Evolutionary conservation across 768 basidiomycete genomes (phyloP), one percentile per base, ranked within the genome.

Genomic region (Infundibulicybe gibba): DNA sequence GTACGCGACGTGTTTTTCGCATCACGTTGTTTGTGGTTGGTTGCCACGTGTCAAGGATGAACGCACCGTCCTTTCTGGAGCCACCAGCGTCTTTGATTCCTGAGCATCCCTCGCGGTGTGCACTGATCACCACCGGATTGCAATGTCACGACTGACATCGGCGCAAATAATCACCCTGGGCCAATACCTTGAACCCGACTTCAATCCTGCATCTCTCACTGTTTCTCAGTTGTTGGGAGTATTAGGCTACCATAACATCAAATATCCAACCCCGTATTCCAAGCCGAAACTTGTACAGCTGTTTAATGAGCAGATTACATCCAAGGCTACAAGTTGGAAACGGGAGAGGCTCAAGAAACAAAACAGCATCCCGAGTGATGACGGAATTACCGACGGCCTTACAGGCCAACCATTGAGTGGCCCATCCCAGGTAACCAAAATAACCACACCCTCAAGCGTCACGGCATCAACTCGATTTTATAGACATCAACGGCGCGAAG

Each of bases 211-310:
- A 1, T 66, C 76, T 2, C 76, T 93, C 45, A 93, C 90, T 1
- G 80, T 92, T 20, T 77, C 88, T n/a, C 88, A 92, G 58, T 72
- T 93, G 5, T 75, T 88, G 10, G 90, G 88, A 39, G 70, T 93
- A 30, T 73, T 93, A 47, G 79, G 80, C 35, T 85, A 81, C 59
- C 90, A 93, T 65, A 83, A 85, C 53, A 68, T 91, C 60, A 75
- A 72, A 38, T 89, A 83, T 64, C 85, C 88, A 6, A 75, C 80
- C 6, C 84, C 84, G 2, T 83, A 87, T 62, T 84, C 83, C 38
- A 93, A 93, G 59, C 69, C 83, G 3, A 89, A 83, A 59, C 76
- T 93, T 15, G 77, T 91, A 11, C 75, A 82, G 49, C 64, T 83
- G n/a, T 93, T 92, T 65, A 80, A 87, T 49, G 79, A 85, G 42